Evolutionary conservation across 2,329 filamentous ascomycete species (phyloP).

Genomic region (Ascochyta lentis): DNA sequence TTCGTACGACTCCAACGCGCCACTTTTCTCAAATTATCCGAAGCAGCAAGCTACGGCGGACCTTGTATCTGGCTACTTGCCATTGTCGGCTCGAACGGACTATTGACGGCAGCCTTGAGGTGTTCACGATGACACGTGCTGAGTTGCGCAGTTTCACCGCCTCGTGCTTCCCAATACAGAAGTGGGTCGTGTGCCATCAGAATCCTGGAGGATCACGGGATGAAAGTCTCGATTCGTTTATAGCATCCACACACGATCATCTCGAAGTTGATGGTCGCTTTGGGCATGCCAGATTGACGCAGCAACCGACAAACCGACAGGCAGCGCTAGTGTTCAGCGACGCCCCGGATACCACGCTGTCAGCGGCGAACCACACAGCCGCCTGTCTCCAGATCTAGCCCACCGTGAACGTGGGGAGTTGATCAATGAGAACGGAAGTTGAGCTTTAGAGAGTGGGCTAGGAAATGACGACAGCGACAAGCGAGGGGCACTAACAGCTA

Average conservation of each 20-base stretch:
- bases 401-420: slow-evolving; percentile 16
- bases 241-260: slow-evolving; percentile 3
- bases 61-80: not conserved
- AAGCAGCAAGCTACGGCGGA: not conserved
- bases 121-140: slow-evolving; percentile 1
- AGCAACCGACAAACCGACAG: slow-evolving; percentile 24
- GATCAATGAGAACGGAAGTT: slow-evolving; percentile 31
- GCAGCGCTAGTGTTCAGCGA: slow-evolving; percentile 23
- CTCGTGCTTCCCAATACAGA: slow-evolving; percentile 2
- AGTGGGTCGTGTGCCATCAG: slow-evolving; percentile 17
- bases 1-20: not conserved
- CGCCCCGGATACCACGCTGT: slow-evolving; percentile 23
- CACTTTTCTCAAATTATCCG: not conserved
- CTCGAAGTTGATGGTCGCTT: slow-evolving; percentile 3
- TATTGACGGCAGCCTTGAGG: not conserved
- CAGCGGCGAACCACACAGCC: slow-evolving; percentile 22
- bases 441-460: slow-evolving; percentile 13
- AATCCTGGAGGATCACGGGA: slow-evolving; percentile 11
- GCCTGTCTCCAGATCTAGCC: slow-evolving; percentile 19
- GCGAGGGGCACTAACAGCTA: slow-evolving; percentile 17
- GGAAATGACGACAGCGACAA: slow-evolving; percentile 19
- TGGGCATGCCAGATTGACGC: not conserved
- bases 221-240: slow-evolving; percentile 4
- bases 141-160: slow-evolving; percentile 9
- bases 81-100: not conserved